phyloP scores from a whole-genome alignment of 345 rosid species.

The Mercurialis annua region DNA sequence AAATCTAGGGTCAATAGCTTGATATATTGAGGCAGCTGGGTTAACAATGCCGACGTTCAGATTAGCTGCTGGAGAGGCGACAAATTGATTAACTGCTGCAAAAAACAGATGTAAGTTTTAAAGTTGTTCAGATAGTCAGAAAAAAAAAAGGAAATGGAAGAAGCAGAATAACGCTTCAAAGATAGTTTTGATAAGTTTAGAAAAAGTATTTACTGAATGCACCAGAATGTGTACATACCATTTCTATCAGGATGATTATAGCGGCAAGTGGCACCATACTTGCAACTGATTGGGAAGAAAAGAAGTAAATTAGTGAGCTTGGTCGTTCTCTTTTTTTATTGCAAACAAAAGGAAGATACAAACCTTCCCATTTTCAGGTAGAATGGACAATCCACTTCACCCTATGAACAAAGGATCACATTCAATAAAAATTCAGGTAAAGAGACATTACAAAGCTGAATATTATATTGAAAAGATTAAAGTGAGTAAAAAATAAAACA shows the following conservation, averaged over 20 bases:
- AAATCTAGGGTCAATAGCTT: slow-evolving; percentile 48
- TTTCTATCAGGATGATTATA: slow-evolving; percentile 94
- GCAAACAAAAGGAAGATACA: slow-evolving; percentile 11
- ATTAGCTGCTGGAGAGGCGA: slow-evolving; percentile 43
- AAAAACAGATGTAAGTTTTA: slow-evolving; percentile 23
- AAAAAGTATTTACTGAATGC: not conserved
- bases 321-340: not conserved
- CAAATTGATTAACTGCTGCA: slow-evolving; percentile 60
- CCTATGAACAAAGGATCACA: slow-evolving; percentile 41
- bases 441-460: not conserved
- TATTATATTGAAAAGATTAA: not conserved
- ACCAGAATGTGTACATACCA: slow-evolving; percentile 39
- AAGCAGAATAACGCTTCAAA: not conserved
- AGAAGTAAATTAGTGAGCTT: slow-evolving; percentile 10
- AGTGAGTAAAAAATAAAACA: not conserved
- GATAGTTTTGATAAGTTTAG: not conserved
- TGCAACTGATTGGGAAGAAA: slow-evolving; percentile 57
- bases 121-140: slow-evolving; percentile 1
- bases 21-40: slow-evolving; percentile 66
- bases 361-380: slow-evolving; percentile 96
- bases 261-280: slow-evolving; percentile 87
- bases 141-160: not conserved
- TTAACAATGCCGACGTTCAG: slow-evolving; percentile 46
- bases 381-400: slow-evolving; percentile 90
- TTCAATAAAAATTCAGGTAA: not conserved